phyloP scores from a whole-genome alignment of 2,329 filamentous ascomycete species.

The Thyridium curvatum region DNA sequence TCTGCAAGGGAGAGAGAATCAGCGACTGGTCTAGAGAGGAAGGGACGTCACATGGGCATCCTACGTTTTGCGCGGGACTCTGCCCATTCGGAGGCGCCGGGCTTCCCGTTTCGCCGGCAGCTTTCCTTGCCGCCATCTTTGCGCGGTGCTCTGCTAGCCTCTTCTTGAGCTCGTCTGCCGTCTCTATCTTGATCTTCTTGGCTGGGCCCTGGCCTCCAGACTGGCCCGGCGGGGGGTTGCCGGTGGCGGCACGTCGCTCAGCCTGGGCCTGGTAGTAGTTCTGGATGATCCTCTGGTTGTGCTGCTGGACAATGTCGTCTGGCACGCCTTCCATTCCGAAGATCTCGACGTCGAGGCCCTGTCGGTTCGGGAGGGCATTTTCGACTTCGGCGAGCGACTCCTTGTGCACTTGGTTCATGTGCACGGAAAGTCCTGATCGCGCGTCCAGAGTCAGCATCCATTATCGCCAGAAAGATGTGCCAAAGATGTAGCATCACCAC shows the following conservation, averaged over 20 bases:
- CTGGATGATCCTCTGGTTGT: constrained; percentile 80
- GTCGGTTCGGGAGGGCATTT: constrained; percentile 82
- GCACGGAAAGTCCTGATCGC: constrained; percentile 79
- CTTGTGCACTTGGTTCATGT: constrained; percentile 98
- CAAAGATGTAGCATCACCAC: not conserved
- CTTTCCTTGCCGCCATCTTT: constrained; percentile 54
- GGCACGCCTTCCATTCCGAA: constrained; percentile 98
- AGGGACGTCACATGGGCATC: constrained; percentile 20
- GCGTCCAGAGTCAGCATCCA: not conserved
- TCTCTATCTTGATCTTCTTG: constrained; percentile 69
- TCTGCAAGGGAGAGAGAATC: constrained; percentile 15
- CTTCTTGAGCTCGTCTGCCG: constrained; percentile 70
- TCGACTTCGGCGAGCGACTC: constrained; percentile 82
- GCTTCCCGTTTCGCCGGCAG: constrained; percentile 50
- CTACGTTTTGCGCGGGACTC: constrained; percentile 50
- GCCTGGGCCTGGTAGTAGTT: constrained; percentile 82
- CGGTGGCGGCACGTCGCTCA: constrained; percentile 73
- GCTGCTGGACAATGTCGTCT: constrained; percentile 72
- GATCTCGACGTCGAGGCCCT: constrained; percentile 86
- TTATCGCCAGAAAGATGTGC: no score
- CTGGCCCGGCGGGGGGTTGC: constrained; percentile 70
- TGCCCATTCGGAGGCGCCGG: constrained; percentile 41
- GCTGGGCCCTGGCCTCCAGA: constrained; percentile 50
- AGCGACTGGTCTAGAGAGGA: constrained; percentile 1
- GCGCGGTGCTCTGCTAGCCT: constrained; percentile 72